Evolutionary conservation across 139 green algal species (phyloP).

Genomic region (Dunaliella sp.): DNA sequence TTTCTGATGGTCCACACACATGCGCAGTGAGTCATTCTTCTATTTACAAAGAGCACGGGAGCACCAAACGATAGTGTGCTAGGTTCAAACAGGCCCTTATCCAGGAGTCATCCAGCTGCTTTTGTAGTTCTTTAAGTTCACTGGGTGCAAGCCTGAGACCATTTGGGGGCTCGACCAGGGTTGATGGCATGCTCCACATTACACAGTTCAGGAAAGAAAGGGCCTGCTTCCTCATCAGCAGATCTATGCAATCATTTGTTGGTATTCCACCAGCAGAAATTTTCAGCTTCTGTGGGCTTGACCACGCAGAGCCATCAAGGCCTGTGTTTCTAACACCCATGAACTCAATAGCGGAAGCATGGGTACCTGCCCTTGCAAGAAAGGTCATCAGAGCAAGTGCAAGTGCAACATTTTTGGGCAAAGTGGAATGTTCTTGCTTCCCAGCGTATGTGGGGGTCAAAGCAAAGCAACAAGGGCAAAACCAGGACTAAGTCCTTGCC

Average conservation of each 20-base stretch:
- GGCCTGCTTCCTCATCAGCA: neutral
- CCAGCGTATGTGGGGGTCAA: neutral
- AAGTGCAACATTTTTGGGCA: too few species aligned
- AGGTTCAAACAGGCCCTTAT: neutral
- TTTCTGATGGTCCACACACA: neutral
- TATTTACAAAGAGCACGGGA: neutral
- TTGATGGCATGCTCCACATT: neutral
- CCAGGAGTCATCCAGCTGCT: neutral
- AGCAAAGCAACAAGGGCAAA: neutral
- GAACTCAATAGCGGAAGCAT: too few species aligned
- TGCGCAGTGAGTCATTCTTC: neutral
- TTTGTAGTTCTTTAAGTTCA: neutral
- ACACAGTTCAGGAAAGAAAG: neutral
- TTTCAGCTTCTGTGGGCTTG: too few species aligned
- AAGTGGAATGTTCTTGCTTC: too few species aligned
- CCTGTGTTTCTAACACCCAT: too few species aligned
- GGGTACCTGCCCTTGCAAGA: too few species aligned
- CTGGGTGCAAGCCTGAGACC: neutral
- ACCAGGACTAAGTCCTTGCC: neutral
- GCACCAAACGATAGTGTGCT: neutral
- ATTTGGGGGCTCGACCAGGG: neutral
- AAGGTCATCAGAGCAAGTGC: too few species aligned
- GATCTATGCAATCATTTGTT: too few species aligned
- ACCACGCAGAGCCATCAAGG: too few species aligned
- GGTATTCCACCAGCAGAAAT: too few species aligned